Percentiles rank a stretch among this genome's conserved stretches.
Conservation (phyloP, 2,329 filamentous ascomycete species). For the Stachybotrys chlorohalonatus region DNA sequence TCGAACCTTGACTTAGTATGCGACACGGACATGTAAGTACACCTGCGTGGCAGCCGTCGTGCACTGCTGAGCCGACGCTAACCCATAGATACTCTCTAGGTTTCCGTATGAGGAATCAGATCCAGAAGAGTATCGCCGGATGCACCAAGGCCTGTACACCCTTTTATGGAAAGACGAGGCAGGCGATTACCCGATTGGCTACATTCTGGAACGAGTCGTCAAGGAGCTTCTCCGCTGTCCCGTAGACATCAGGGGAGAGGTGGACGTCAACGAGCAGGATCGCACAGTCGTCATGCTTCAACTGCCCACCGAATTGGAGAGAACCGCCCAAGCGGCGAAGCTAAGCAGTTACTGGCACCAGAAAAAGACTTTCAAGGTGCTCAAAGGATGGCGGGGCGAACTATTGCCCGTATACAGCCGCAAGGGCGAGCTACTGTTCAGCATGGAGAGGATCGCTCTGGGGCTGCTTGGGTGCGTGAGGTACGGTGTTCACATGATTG, state of each 20-base stretch:
- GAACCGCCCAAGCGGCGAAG: slow-evolving; percentile 45
- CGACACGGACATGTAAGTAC: slow-evolving; percentile 14
- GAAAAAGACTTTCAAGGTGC: slow-evolving; percentile 62
- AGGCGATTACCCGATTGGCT: slow-evolving; percentile 56
- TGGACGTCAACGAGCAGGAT: slow-evolving; percentile 49
- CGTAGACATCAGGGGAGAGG: slow-evolving; percentile 41
- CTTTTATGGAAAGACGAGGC: slow-evolving; percentile 53
- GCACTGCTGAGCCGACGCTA: neutral
- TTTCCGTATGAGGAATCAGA: slow-evolving; percentile 68
- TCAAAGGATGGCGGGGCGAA: slow-evolving; percentile 75
- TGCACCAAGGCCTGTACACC: slow-evolving; percentile 57
- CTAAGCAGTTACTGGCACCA: slow-evolving; percentile 61
- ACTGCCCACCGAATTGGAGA: slow-evolving; percentile 48
- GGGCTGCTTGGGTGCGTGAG: slow-evolving; percentile 67
- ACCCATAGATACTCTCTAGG: slow-evolving; percentile 30
- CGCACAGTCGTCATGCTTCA: slow-evolving; percentile 57
- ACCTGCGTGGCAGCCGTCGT: neutral
- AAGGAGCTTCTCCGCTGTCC: slow-evolving; percentile 39
- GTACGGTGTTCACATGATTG: slow-evolving; percentile 77
- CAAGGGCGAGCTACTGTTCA: slow-evolving; percentile 55
- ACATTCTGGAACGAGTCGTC: slow-evolving; percentile 43
- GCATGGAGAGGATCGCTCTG: slow-evolving; percentile 67
- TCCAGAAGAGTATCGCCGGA: slow-evolving; percentile 43
- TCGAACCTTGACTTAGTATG: slow-evolving; percentile 15
- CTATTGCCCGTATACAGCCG: slow-evolving; percentile 68